phyloP scores from a whole-genome alignment of 1,139 yeast genomes.

The Blastobotrys petasosporus region DNA sequence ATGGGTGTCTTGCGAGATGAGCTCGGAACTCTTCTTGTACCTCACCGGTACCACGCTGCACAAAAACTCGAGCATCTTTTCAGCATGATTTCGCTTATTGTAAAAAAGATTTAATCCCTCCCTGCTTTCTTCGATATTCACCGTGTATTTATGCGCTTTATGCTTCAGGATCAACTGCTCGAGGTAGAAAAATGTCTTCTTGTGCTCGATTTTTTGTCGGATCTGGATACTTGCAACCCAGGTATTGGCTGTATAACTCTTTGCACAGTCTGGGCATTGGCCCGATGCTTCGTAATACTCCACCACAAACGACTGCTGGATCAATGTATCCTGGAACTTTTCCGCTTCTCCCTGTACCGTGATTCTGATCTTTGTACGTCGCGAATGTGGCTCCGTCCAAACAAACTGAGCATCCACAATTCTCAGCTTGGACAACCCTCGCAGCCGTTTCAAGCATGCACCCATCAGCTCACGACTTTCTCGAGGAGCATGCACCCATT shows the following conservation, averaged over 20 bases:
- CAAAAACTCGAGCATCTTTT: conserved; percentile 87
- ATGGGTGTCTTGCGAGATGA: conserved; percentile 86
- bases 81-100: conserved; percentile 82
- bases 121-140: conserved; percentile 82
- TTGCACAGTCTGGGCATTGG: conserved; percentile 99
- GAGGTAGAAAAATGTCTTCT: conserved; percentile 89
- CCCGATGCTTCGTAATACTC: conserved; percentile 89
- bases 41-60: conserved; percentile 78
- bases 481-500: conserved; percentile 87
- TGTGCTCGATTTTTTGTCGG: conserved; percentile 95
- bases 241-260: conserved; percentile 89
- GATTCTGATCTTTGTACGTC: conserved; percentile 83
- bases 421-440: conserved; percentile 81
- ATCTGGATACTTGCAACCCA: conserved; percentile 99
- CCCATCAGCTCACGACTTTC: conserved; percentile 93
- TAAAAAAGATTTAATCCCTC: conserved; percentile 96
- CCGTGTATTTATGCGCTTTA: conserved; percentile 90
- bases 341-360: conserved; percentile 93
- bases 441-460: conserved; percentile 78
- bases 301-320: conserved; percentile 94
- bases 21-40: conserved; percentile 78
- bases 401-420: conserved; percentile 88
- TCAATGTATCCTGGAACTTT: conserved; percentile 70
- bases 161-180: conserved; percentile 93
- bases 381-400: conserved; percentile 99